Evolutionary conservation across 2,329 filamentous ascomycete genomes (phyloP), one percentile per base, ranked within the genome.

Genomic region (Acrodontium crateriforme): DNA sequence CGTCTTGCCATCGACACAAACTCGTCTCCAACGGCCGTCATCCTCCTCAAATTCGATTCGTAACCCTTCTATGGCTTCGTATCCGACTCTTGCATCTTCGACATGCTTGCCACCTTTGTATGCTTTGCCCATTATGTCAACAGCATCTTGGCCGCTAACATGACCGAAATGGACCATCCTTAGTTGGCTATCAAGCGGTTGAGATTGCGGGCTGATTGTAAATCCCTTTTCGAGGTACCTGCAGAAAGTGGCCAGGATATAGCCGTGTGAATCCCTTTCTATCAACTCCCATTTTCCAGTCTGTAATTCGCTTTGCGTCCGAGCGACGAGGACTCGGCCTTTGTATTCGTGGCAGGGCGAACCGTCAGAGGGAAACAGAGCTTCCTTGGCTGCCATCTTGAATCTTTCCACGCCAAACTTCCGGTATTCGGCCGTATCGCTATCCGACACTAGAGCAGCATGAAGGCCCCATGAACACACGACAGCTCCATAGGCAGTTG

Each of bases 1-100:
- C 44, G 92, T 91, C 29, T 78, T 83, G 3, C 87, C 87, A 53
- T 95, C 87, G n/a, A 95, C 64, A 50, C 87, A 95, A 9, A 92
- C 69, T 46, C 85, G 72, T 35, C 87, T 65, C 84, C 84, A 94
- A 28, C 73, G 62, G 1, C 60, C 61, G n/a, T 82, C 72, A 10
- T 69, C 60, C 45, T 89, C 80, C 2, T 59, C 37, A 18, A 82
- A 73, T 10, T 69, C 64, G 25, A 94, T 71, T 32, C 58, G 63
- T 11, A 93, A 40, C 28, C 69, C 69, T 2, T 78, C 69, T 5
- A 89, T 65, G 29, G 71, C 66, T 11, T 78, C 69, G 49, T 94
- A 94, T 0, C 64, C 65, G 1, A 94, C 76, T 10, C 50, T 43
- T 11, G 62, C 53, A 24, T 72, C 60, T 2, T 51, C 40, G 1